These are phyloP conservation scores for Daldinia sp. DNA, from an alignment of 2,329 filamentous ascomycete genomes.

Conservation along the genomic window DNA sequence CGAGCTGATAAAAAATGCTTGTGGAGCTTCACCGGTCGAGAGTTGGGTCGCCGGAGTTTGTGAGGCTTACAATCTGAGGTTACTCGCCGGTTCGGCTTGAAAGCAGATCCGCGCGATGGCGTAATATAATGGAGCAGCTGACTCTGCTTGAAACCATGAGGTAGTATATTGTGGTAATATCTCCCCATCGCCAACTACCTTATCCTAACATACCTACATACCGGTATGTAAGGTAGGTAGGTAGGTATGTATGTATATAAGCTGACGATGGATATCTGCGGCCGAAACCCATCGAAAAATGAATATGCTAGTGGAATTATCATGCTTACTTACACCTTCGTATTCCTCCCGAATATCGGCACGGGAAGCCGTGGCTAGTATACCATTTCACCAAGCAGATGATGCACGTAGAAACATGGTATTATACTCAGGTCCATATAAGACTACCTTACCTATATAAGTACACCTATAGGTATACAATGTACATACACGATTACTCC, in stretches of 20 bases:
- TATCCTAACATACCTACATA: background rate
- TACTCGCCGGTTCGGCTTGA: conserved; percentile 19
- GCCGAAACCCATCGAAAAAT: conserved; percentile 25
- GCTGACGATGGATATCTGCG: conserved; percentile 28
- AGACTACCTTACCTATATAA: background rate
- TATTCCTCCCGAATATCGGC: conserved; percentile 34
- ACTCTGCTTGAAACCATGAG: conserved; percentile 32
- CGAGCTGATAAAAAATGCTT: conserved; percentile 6
- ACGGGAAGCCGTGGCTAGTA: conserved; percentile 4
- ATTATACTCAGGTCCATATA: too few species aligned
- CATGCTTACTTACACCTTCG: conserved; percentile 20
- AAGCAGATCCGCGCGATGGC: conserved; percentile 37
- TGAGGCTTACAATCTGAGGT: conserved; percentile 31
- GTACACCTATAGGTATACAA: conserved; percentile 5
- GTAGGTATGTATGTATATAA: background rate
- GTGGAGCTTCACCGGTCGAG: conserved; percentile 32
- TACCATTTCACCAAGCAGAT: conserved; percentile 8
- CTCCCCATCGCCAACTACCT: conserved; percentile 1
- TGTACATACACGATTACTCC: background rate
- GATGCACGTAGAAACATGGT: too few species aligned
- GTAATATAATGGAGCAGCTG: conserved; percentile 36
- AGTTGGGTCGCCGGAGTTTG: conserved; percentile 2
- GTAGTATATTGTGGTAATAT: conserved; percentile 13
- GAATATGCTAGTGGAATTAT: background rate
- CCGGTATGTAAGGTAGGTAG: background rate